Base-by-base conservation (phyloP, 2,329 filamentous ascomycete species). In the Arachnomyces sp. region DNA sequence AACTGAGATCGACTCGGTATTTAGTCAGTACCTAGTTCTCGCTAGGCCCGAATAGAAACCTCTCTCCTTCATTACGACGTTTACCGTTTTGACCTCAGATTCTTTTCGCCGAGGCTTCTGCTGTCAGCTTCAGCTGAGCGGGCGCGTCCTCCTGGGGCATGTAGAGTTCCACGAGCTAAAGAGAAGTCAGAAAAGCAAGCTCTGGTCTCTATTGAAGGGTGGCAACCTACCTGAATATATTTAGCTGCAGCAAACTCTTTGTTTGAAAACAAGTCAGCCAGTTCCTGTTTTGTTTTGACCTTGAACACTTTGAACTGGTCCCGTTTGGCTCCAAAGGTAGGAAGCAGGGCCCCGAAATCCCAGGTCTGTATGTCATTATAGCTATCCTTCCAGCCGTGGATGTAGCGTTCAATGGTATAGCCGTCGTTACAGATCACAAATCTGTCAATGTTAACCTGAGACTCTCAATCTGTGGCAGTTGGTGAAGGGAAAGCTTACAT, bases 381-480 rank as follows among this genome's bases (percentile, higher is more conserved):
- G 14, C 58, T 61, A 28, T 77, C 82, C 6, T 87, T 70, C 77
- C 80, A 81, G 32, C 86, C 86, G 62, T 93, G 86, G 52, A 92
- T 90, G 59, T 77, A 83, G 17, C 86, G 78, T 66, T 93, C 86
- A 57, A 92, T 87, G 6, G 86, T 90, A 63, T 83, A 93, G 4
- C 86, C 86, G 28, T 87, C 77, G 59, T 90, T 90, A 71, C 82
- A 85, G 48, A 92, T 82, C 45, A 89, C 72, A 58, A 92, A 88
- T 50, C 47, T 49, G 31, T 17, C 15, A 15, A 42, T 47, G 16
- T 32, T 42, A 34, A 43, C 30, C 4, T 15, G 4, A 5, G 7
- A 32, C 7, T 17, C 13, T 37, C 12, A 5, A 25, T 25, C 21
- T 25, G 21, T 25, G 9, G 5, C 21, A 9, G 5, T 25, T 25